Evolutionary conservation across 495 filamentous ascomycete species (phyloP).

Genomic region (Melanomma pulvis-pyrius): DNA sequence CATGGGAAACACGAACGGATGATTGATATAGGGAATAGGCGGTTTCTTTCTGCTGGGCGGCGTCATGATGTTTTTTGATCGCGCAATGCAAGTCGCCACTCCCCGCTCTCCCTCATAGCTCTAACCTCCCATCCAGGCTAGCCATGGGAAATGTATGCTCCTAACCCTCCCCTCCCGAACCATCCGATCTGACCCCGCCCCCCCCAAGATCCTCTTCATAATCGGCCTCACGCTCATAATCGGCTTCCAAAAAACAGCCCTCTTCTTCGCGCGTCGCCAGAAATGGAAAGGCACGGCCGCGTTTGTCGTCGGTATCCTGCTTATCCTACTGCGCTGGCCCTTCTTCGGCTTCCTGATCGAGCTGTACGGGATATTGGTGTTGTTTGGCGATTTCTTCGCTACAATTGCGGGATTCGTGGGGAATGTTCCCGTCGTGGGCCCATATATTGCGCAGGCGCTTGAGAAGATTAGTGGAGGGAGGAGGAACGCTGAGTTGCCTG

Average conservation of each 20-base stretch:
- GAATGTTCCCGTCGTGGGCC: conserved; percentile 82
- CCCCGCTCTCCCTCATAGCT: conserved; percentile 4
- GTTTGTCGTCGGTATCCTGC: conserved; percentile 78
- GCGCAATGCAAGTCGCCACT: conserved; percentile 70
- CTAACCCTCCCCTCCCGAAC: conserved; percentile 6
- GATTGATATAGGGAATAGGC: conserved; percentile 49
- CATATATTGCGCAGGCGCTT: conserved; percentile 71
- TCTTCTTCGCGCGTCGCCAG: conserved; percentile 91
- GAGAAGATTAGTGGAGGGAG: conserved; percentile 65
- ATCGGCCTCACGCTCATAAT: conserved; percentile 93
- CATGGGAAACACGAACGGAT: neutral
- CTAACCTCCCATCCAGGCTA: conserved; percentile 54
- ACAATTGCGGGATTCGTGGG: conserved; percentile 86
- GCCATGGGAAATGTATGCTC: conserved; percentile 81
- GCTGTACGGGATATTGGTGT: conserved; percentile 85
- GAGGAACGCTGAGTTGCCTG: conserved; percentile 76
- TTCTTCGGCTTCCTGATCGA: conserved; percentile 88
- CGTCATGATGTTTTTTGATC: conserved; percentile 94
- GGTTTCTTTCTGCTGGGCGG: conserved; percentile 92
- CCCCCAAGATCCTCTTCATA: conserved; percentile 84
- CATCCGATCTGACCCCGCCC: conserved; percentile 8
- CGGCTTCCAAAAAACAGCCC: conserved; percentile 83
- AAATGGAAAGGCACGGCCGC: conserved; percentile 91
- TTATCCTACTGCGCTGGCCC: conserved; percentile 88
- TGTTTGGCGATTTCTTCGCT: conserved; percentile 96